Evolutionary conservation across 371 early-diverging fungal genomes (phyloP), one percentile per base, ranked within the genome.

Genomic region (Mycotypha africana): DNA sequence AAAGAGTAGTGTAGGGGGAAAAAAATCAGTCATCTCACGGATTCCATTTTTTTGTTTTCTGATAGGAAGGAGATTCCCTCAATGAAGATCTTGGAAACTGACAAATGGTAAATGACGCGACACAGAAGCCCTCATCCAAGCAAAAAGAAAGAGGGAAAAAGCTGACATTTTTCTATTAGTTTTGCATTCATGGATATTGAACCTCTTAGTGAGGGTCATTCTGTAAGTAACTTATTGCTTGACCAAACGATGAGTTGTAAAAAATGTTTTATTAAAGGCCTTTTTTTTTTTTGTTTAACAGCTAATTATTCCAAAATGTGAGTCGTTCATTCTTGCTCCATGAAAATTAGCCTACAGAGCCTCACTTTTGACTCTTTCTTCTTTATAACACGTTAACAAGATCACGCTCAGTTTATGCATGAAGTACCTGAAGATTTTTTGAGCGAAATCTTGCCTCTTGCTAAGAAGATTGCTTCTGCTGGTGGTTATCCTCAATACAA

Each of bases 331-430:
- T n/a, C n/a, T n/a, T n/a, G n/a, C n/a, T n/a, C n/a, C n/a, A n/a
- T n/a, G n/a, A n/a, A n/a, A n/a, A n/a, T n/a, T n/a, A n/a, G n/a
- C n/a, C n/a, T n/a, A n/a, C n/a, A n/a, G n/a, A 33, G 25, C 22
- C n/a, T n/a, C n/a, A n/a, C n/a, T n/a, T 6, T 11, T 28, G 28
- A 28, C 35, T 25, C 22, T 24, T 32, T 25, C 36, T 30, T 25
- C 11, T n/a, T 19, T 31, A 38, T 43, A 33, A 33, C n/a, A n/a
- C n/a, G n/a, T n/a, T n/a, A n/a, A n/a, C n/a, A n/a, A 91, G 92
- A 86, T 49, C 97, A 97, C 49, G 93, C 90, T 44, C 82, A 91
- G 56, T 85, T 85, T 60, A 60, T 93, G 63, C 92, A 93, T 61
- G 76, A 94, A 67, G 53, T 97, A 8, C 89, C 93, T 9, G 93